phyloP scores from a whole-genome alignment of 257 asterid genomes.

The Lantana camara region DNA sequence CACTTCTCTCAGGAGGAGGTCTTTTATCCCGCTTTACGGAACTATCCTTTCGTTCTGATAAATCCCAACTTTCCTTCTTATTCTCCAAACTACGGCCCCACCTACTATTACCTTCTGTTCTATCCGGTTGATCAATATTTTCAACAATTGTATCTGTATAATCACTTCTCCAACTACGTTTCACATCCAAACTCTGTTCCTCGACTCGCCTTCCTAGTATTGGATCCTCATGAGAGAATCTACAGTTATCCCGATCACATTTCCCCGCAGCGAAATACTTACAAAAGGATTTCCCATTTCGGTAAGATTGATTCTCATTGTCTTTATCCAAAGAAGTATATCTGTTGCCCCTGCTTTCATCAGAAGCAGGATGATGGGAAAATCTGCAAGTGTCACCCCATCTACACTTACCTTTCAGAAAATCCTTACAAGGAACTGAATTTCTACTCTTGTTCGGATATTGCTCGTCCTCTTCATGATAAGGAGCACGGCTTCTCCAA shows the following conservation, averaged over 20 bases:
- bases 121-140: conserved; percentile 25
- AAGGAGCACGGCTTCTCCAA: conserved; percentile 45
- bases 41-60: conserved; percentile 34
- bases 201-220: conserved; percentile 37
- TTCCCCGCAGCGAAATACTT: conserved; percentile 78
- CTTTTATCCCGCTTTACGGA: conserved; percentile 32
- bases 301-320: conserved; percentile 37
- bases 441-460: conserved; percentile 50
- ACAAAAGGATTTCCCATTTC: conserved; percentile 53
- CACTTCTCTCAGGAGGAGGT: conserved; percentile 30
- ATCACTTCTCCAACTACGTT: conserved; percentile 38
- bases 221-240: conserved; percentile 73
- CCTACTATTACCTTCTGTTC: conserved; percentile 33
- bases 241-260: conserved; percentile 68
- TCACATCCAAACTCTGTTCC: conserved; percentile 30
- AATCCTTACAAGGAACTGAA: conserved; percentile 60
- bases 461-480: conserved; percentile 50
- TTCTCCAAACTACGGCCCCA: conserved; percentile 36
- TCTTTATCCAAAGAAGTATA: conserved; percentile 45
- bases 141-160: conserved; percentile 9
- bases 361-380: conserved; percentile 63
- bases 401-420: conserved; percentile 63
- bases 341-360: conserved; percentile 46
- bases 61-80: conserved; percentile 38
- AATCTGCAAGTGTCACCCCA: conserved; percentile 85